A percentile compares a stretch with the other conserved stretches of the same genome.
Conservation (phyloP, 1,284 basidiomycete genomes). For the Ceratobasidium sp. region DNA sequence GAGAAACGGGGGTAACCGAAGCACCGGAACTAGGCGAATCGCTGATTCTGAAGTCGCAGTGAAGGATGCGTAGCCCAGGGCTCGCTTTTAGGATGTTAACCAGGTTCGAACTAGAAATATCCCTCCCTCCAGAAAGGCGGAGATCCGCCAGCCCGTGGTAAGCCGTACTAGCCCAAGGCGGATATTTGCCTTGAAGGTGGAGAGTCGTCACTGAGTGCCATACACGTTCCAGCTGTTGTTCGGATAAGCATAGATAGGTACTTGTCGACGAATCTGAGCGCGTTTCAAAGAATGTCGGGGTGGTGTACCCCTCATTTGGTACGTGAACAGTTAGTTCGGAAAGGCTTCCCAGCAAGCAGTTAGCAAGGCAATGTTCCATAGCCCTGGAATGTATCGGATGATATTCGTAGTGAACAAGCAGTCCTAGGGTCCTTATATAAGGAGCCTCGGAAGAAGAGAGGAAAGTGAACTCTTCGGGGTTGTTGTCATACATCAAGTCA, state of each 20-base stretch:
- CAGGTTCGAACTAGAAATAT: neutral
- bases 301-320: no score
- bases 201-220: neutral
- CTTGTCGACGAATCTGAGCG: no score
- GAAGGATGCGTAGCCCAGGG: neutral
- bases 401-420: no score
- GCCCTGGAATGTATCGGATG: no score
- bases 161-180: neutral
- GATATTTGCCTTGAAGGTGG: neutral
- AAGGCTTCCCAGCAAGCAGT: no score
- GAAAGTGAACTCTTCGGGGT: no score
- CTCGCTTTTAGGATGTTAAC: neutral
- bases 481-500: no score
- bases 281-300: neutral
- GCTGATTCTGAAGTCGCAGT: neutral
- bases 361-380: no score
- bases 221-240: neutral
- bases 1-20: neutral
- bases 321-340: no score
- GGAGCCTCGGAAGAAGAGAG: no score
- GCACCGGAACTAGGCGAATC: neutral
- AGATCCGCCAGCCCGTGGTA: constrained; percentile 1
- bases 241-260: neutral
- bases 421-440: no score
- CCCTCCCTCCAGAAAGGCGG: neutral